phyloP scores from a whole-genome alignment of 805 yeast genomes.

The Priceomyces medius region DNA sequence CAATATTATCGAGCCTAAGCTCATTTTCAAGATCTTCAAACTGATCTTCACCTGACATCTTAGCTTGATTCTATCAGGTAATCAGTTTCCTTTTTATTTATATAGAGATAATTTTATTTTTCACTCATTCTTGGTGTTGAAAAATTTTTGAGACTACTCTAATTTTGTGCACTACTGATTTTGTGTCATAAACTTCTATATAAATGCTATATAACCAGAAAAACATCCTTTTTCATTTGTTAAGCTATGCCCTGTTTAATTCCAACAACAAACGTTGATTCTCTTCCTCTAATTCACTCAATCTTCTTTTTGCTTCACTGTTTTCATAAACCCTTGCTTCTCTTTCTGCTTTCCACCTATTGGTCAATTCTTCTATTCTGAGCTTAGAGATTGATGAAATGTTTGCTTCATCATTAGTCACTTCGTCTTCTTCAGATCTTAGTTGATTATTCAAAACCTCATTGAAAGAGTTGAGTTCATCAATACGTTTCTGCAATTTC shows the following conservation, averaged over 20 bases:
- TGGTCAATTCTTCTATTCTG: slow-evolving; percentile 60
- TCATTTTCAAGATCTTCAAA: slow-evolving; percentile 38
- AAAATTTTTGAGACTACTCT: slow-evolving; percentile 12
- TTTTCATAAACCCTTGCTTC: slow-evolving; percentile 66
- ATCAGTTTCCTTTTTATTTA: not conserved
- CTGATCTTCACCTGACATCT: slow-evolving; percentile 22
- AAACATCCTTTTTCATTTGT: not conserved
- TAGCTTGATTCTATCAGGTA: not conserved
- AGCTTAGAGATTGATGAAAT: slow-evolving; percentile 40
- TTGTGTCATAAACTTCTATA: slow-evolving; percentile 1
- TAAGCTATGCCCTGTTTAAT: slow-evolving; percentile 2
- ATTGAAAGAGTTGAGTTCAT: slow-evolving; percentile 23
- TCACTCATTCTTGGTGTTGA: slow-evolving; percentile 11
- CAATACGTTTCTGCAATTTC: slow-evolving; percentile 24
- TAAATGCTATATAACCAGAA: slow-evolving; percentile 1
- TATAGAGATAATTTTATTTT: not conserved
- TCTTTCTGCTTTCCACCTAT: slow-evolving; percentile 67
- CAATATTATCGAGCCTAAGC: slow-evolving; percentile 52
- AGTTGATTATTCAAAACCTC: slow-evolving; percentile 18
- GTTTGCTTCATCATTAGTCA: not conserved
- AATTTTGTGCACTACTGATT: not conserved
- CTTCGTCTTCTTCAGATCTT: slow-evolving; percentile 8
- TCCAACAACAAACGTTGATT: slow-evolving; percentile 36
- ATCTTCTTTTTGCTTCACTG: slow-evolving; percentile 51
- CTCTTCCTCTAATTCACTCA: slow-evolving; percentile 56